Base-by-base conservation (phyloP, 1,284 basidiomycete species). In the Tilletiaria anomala region DNA sequence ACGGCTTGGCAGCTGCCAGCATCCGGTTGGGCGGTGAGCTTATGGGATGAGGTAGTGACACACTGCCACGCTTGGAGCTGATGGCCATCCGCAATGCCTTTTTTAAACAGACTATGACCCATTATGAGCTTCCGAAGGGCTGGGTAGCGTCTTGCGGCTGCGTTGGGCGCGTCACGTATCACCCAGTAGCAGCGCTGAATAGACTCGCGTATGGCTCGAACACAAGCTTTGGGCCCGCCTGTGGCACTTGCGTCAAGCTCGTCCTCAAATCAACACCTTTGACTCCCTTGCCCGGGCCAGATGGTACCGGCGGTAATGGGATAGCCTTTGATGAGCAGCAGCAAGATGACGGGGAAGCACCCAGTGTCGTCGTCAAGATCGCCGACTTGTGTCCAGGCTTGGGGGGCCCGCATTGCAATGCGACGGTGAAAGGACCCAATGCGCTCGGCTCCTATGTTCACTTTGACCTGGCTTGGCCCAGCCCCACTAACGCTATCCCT, bases 391-490 rank as follows among this genome's bases (percentile, higher is more conserved):
- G 58, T 37, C 56, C 56, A 2, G 53, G 50, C 1, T 41, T 33
- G 6, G 47, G 48, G 5, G 50, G 53, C 3, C 48, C 52, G 5
- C 52, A 48, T 47, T 58, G 57, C 44, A 56, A 55, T 34, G 45
- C 53, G 4, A 56, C 50, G 1, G 31, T 26, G 0, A n/a, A 49
- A 11, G 38, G 19, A 10, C 48, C 50, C 10, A 60, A 60, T 37
- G 43, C 39, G 37, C 43, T 54, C 1, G 55, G 53, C 2, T 51
- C 49, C 16, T 44, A 48, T 10, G 43, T 60, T 5, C 58, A 60
- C 35, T 60, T 57, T 23, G 58, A 60, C 42, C 50, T 60, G 3
- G 58, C 58, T 20, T 60, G 58, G 58, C 58, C 58, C 1, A 43
- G 48, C 1, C 26, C 26, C 10, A 29, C 10, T n/a, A 40, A 39